Evolutionary conservation across 2,329 filamentous ascomycete genomes (phyloP).

Genomic region (Epichloe amarillans): DNA sequence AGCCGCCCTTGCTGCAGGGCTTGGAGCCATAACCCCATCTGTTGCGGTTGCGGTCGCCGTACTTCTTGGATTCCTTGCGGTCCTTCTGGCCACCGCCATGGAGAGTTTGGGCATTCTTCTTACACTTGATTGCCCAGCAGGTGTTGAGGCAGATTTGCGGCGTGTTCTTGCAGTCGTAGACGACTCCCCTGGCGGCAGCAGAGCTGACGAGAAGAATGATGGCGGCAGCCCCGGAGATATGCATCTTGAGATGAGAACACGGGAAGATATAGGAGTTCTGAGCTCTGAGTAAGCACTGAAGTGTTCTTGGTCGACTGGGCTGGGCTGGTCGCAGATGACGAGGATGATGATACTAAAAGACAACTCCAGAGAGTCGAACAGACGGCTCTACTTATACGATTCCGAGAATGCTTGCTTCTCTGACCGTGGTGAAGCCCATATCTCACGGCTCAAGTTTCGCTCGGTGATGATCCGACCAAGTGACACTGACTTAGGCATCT

Average conservation of each 20-base stretch:
- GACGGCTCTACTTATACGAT: not conserved
- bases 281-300: not conserved
- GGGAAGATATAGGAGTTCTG: not conserved
- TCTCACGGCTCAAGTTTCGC: not conserved
- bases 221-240: not conserved
- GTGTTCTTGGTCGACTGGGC: not conserved
- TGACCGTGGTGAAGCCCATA: not conserved
- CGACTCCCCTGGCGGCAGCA: not conserved
- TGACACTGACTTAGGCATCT: not conserved
- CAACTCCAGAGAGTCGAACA: not conserved
- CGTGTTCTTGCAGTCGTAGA: not conserved
- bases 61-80: not conserved
- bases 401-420: not conserved
- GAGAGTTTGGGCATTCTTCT: not conserved
- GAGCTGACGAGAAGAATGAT: not conserved
- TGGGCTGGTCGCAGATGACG: not conserved
- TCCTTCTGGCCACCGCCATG: not conserved
- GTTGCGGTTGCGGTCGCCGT: not conserved
- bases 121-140: not conserved
- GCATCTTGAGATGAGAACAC: not conserved
- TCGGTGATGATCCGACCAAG: not conserved
- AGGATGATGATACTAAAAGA: not conserved
- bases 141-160: constrained; percentile 1
- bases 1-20: not conserved
- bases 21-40: not conserved